These are phyloP conservation scores for Hypoxylon sp. DNA, from an alignment of 2,329 filamentous ascomycete species.

Conservation along the genomic window DNA sequence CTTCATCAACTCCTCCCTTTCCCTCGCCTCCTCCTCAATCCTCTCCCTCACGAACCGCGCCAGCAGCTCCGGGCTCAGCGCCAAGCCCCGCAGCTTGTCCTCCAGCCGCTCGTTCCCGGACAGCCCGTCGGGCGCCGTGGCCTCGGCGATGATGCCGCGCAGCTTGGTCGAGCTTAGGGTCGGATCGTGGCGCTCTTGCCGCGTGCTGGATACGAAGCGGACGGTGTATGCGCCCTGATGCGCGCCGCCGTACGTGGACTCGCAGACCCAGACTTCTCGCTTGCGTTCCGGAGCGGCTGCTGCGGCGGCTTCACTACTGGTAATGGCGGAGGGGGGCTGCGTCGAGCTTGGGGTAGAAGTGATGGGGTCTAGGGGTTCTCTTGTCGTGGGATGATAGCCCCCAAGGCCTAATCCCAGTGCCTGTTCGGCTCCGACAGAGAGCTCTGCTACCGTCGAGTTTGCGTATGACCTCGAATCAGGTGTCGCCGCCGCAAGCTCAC, in stretches of 20 bases:
- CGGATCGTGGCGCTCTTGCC: constrained; percentile 25
- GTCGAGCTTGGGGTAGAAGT: no score
- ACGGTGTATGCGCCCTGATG: neutral
- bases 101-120: constrained; percentile 6
- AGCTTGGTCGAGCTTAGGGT: constrained; percentile 38
- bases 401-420: no score
- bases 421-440: no score
- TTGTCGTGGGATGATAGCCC: no score
- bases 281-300: neutral
- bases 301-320: neutral
- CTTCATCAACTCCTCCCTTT: neutral
- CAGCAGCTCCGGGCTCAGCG: constrained; percentile 35
- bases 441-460: neutral
- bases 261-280: constrained; percentile 20
- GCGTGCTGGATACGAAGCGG: constrained; percentile 20
- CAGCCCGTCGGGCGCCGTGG: neutral
- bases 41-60: constrained; percentile 11
- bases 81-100: constrained; percentile 21
- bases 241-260: neutral
- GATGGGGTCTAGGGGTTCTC: no score
- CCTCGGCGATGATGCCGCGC: constrained; percentile 20
- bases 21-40: neutral
- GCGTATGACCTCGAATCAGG: neutral
- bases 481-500: neutral
- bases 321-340: no score